Evolutionary conservation across 1,284 basidiomycete species (phyloP).

Genomic region (Cutaneotrichosporon spelunceum): DNA sequence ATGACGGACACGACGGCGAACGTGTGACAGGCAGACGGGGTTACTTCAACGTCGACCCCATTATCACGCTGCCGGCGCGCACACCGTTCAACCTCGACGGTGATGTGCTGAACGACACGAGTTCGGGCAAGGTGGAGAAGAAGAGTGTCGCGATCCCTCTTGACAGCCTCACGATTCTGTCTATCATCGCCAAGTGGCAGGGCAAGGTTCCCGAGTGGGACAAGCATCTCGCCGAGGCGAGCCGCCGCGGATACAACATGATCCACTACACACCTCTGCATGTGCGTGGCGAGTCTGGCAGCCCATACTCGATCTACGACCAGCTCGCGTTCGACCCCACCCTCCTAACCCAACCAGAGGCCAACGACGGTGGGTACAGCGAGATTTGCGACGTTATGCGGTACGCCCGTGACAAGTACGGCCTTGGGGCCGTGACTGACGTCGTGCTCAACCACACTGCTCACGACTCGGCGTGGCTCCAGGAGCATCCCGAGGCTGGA

Average conservation of each 20-base stretch:
- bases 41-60: slow-evolving; percentile 92
- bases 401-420: slow-evolving; percentile 76
- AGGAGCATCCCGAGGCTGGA: slow-evolving; percentile 88
- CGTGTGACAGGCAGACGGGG: slow-evolving; percentile 76
- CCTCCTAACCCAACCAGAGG: slow-evolving; percentile 60
- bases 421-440: slow-evolving; percentile 81
- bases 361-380: slow-evolving; percentile 56
- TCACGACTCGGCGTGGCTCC: slow-evolving; percentile 85
- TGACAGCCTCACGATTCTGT: slow-evolving; percentile 79
- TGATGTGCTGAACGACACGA: slow-evolving; percentile 54
- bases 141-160: slow-evolving; percentile 59
- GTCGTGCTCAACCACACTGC: slow-evolving; percentile 95
- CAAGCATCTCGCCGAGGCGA: slow-evolving; percentile 72
- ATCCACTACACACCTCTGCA: slow-evolving; percentile 92
- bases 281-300: slow-evolving; percentile 77
- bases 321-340: slow-evolving; percentile 75
- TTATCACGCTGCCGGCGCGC: slow-evolving; percentile 70
- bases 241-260: slow-evolving; percentile 89
- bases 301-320: slow-evolving; percentile 86
- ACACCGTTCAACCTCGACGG: slow-evolving; percentile 56
- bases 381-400: slow-evolving; percentile 59
- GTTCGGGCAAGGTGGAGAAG: slow-evolving; percentile 55
- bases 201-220: slow-evolving; percentile 73
- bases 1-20: slow-evolving; percentile 58
- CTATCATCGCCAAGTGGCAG: slow-evolving; percentile 95